Percentiles rank a stretch among this genome's conserved stretches.
Conservation (phyloP, 768 basidiomycete species). For the Mycena sanguinolenta region DNA sequence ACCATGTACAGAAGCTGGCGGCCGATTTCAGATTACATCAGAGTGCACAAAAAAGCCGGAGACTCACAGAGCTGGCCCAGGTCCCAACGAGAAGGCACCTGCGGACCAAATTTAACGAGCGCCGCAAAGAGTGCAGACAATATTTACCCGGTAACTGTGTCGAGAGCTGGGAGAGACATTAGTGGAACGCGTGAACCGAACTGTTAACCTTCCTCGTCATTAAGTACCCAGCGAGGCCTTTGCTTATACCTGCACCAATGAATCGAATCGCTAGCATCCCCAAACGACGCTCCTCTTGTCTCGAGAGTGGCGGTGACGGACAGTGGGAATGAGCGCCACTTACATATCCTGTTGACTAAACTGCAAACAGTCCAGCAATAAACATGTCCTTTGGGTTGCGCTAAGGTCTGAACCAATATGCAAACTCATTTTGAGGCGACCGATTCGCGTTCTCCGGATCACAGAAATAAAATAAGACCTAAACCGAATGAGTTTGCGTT, state of each 20-base stretch:
- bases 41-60: background rate
- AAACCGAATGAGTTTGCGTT: too few relatives aligned
- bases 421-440: background rate
- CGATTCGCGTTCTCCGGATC: background rate
- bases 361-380: background rate
- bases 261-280: background rate
- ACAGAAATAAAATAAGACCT: too few relatives aligned
- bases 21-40: background rate
- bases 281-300: background rate
- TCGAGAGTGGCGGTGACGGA: too few relatives aligned
- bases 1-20: background rate
- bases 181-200: background rate
- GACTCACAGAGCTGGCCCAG: conserved; percentile 1
- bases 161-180: background rate
- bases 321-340: background rate
- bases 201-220: background rate
- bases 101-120: background rate
- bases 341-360: background rate
- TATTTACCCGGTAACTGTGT: conserved; percentile 2
- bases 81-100: conserved; percentile 1
- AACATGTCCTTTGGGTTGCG: background rate
- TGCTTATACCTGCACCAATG: background rate
- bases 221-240: background rate
- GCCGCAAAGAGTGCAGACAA: background rate
- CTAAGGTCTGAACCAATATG: background rate